Conservation (phyloP, 805 yeast species). For the Saturnispora ahearnii region DNA sequence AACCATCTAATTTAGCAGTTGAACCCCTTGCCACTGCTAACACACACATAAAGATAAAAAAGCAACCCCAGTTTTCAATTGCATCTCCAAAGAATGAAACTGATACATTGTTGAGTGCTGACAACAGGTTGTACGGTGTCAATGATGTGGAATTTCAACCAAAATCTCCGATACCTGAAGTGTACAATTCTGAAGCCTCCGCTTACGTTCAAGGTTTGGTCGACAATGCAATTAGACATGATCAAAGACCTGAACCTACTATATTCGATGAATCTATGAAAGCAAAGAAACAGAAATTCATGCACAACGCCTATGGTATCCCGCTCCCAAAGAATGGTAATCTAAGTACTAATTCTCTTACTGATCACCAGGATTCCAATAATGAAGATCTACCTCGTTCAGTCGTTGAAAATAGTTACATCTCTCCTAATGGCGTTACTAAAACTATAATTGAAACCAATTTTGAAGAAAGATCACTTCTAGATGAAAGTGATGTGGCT, state of each 20-base stretch:
- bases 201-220: slow-evolving; percentile 30
- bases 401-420: slow-evolving; percentile 62
- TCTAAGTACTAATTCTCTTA: background rate
- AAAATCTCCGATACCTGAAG: slow-evolving; percentile 22
- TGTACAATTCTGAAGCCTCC: slow-evolving; percentile 38
- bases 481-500: background rate
- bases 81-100: background rate
- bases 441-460: slow-evolving; percentile 69
- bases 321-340: slow-evolving; percentile 12
- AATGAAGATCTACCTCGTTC: slow-evolving; percentile 15
- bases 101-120: background rate
- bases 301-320: slow-evolving; percentile 11
- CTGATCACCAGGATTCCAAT: slow-evolving; percentile 8
- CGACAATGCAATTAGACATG: slow-evolving; percentile 19
- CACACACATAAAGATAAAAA: slow-evolving; percentile 59
- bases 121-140: background rate
- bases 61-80: slow-evolving; percentile 33
- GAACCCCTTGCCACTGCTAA: slow-evolving; percentile 62
- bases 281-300: slow-evolving; percentile 4
- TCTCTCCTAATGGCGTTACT: slow-evolving; percentile 75
- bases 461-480: background rate
- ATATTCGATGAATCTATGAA: background rate
- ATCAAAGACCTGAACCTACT: slow-evolving; percentile 2
- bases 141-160: slow-evolving; percentile 1
- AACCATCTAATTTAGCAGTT: slow-evolving; percentile 57